phyloP scores from a whole-genome alignment of 257 asterid species.

The Marsdenia floribunda region DNA sequence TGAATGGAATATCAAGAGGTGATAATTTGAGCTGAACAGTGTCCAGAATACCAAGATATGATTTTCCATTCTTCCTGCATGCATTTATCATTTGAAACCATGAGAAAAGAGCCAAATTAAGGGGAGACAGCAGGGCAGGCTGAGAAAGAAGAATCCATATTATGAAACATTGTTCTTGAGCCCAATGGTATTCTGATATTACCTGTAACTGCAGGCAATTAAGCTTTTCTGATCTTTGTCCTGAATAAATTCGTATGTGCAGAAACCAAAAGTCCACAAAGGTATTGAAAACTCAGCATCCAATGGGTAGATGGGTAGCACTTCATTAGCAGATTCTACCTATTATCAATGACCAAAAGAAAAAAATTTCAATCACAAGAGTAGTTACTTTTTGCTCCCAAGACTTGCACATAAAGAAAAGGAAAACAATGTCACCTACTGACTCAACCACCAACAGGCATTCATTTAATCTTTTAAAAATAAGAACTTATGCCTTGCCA shows the following conservation, averaged over 20 bases:
- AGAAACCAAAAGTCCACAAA: conserved; percentile 82
- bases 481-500: no score
- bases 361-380: background rate
- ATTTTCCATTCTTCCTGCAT: conserved; percentile 80
- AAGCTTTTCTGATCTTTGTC: conserved; percentile 37
- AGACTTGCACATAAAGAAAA: no score
- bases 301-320: conserved; percentile 59
- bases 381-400: background rate
- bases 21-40: conserved; percentile 42
- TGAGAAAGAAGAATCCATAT: background rate
- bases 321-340: conserved; percentile 82
- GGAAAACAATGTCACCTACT: no score
- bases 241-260: conserved; percentile 67
- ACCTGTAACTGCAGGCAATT: conserved; percentile 94
- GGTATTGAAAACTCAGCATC: conserved; percentile 90
- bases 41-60: conserved; percentile 78
- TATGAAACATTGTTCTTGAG: background rate
- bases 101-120: background rate
- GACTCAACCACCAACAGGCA: no score
- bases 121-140: background rate
- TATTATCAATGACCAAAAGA: conserved; percentile 18
- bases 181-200: background rate
- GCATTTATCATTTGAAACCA: conserved; percentile 16
- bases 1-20: conserved; percentile 66
- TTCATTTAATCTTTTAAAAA: no score